Conservation (phyloP, 371 early-diverging fungal species). For the Saksenaea vasiformis region DNA sequence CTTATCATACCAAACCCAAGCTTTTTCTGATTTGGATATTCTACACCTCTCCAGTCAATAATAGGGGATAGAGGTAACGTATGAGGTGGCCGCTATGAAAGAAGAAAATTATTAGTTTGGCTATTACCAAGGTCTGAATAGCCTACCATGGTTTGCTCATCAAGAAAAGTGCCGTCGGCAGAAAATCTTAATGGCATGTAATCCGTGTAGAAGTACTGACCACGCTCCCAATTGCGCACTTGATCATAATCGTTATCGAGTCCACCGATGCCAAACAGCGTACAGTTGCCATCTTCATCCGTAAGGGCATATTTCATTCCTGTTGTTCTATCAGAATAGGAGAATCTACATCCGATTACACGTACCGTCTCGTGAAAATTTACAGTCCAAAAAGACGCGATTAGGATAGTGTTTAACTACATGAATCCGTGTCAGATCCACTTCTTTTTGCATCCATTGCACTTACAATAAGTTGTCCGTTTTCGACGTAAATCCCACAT, state of each 20-base stretch:
- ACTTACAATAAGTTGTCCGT: conserved; percentile 27
- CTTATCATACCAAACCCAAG: conserved; percentile 54
- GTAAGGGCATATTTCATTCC: conserved; percentile 69
- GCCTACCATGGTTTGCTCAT: conserved; percentile 63
- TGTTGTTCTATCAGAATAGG: neutral
- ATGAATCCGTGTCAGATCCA: neutral
- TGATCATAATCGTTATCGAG: conserved; percentile 60
- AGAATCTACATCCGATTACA: neutral
- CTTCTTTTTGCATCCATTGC: neutral
- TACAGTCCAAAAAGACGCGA: conserved; percentile 49
- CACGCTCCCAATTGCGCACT: conserved; percentile 62
- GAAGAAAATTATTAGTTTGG: neutral
- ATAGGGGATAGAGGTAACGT: conserved; percentile 61
- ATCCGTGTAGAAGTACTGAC: conserved; percentile 77
- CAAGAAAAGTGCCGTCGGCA: conserved; percentile 69
- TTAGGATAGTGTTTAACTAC: conserved; percentile 23
- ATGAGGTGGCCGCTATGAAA: conserved; percentile 61
- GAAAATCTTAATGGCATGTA: conserved; percentile 66
- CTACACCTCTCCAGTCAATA: conserved; percentile 69
- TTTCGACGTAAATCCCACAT: conserved; percentile 69
- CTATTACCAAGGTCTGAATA: neutral
- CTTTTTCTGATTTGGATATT: conserved; percentile 66
- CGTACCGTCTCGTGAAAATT: conserved; percentile 58
- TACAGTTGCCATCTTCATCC: conserved; percentile 71
- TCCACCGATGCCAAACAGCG: conserved; percentile 66